These are phyloP conservation scores for Debaryomyces fabryi DNA, from an alignment of 1,139 yeast genomes.

Conservation along the genomic window DNA sequence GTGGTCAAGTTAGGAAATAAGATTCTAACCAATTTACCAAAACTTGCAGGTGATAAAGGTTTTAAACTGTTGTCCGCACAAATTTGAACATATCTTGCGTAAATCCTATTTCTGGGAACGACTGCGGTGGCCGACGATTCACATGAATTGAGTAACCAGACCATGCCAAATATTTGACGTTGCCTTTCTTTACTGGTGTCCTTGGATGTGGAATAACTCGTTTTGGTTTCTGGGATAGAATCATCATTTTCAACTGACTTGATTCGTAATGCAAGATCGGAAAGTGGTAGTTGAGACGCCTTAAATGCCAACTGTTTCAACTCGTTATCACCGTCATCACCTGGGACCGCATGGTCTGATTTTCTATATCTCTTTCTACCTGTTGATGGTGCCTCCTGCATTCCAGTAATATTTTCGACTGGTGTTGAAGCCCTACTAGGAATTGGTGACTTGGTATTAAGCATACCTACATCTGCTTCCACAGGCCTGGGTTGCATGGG, in stretches of 20 bases:
- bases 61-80: slow-evolving; percentile 69
- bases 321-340: slow-evolving; percentile 45
- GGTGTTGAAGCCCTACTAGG: slow-evolving; percentile 9
- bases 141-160: slow-evolving; percentile 76
- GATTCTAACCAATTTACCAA: slow-evolving; percentile 79
- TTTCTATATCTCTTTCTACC: slow-evolving; percentile 35
- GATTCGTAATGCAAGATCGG: slow-evolving; percentile 53
- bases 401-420: slow-evolving; percentile 8
- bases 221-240: slow-evolving; percentile 14
- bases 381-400: slow-evolving; percentile 10
- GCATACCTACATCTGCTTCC: neutral
- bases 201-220: slow-evolving; percentile 11
- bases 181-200: slow-evolving; percentile 56
- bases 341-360: slow-evolving; percentile 39
- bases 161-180: slow-evolving; percentile 79
- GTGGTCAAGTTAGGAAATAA: slow-evolving; percentile 77
- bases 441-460: slow-evolving; percentile 5
- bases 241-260: slow-evolving; percentile 48
- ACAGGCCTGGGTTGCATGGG: neutral
- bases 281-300: slow-evolving; percentile 45
- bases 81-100: slow-evolving; percentile 73
- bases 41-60: slow-evolving; percentile 84
- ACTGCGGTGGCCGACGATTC: slow-evolving; percentile 66
- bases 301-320: slow-evolving; percentile 52
- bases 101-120: slow-evolving; percentile 81